Evolutionary conservation across 352 stramenopile species (phyloP).

Genomic region (Globisporangium cederbergense): DNA sequence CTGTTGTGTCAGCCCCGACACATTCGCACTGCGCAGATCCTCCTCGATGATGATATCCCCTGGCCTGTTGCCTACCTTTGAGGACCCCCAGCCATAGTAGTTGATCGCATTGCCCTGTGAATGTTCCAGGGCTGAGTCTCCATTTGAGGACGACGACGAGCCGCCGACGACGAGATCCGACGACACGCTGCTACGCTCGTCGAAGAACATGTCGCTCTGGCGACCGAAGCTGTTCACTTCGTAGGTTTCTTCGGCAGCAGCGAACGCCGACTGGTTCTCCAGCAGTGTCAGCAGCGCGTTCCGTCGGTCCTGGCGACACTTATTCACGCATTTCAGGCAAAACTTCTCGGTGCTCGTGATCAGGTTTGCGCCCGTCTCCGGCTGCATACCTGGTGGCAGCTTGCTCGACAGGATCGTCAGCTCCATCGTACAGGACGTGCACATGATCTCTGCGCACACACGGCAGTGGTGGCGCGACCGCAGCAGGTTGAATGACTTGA

Average conservation of each 20-base stretch:
- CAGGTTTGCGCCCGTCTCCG: constrained; percentile 43
- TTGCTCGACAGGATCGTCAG: constrained; percentile 52
- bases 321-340: constrained; percentile 77
- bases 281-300: constrained; percentile 25
- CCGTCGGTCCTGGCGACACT: constrained; percentile 52
- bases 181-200: constrained; percentile 27
- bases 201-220: constrained; percentile 11
- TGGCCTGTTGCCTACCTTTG: constrained; percentile 47
- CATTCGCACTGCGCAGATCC: constrained; percentile 25
- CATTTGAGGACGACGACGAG: constrained; percentile 38
- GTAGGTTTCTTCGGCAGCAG: constrained; percentile 19
- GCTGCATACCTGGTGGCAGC: constrained; percentile 48
- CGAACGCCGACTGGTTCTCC: constrained; percentile 9
- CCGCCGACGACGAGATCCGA: background rate
- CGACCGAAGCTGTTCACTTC: constrained; percentile 27
- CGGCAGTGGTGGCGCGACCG: constrained; percentile 78
- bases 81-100: constrained; percentile 49
- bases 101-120: constrained; percentile 31
- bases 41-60: constrained; percentile 21
- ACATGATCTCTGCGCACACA: constrained; percentile 84
- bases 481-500: constrained; percentile 75
- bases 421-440: constrained; percentile 60
- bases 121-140: constrained; percentile 25
- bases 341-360: constrained; percentile 80
- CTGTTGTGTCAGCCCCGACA: constrained; percentile 17